These are phyloP conservation scores for Aspergillus luchuensis DNA, from an alignment of 2,329 filamentous ascomycete species.

Conservation along the genomic window DNA sequence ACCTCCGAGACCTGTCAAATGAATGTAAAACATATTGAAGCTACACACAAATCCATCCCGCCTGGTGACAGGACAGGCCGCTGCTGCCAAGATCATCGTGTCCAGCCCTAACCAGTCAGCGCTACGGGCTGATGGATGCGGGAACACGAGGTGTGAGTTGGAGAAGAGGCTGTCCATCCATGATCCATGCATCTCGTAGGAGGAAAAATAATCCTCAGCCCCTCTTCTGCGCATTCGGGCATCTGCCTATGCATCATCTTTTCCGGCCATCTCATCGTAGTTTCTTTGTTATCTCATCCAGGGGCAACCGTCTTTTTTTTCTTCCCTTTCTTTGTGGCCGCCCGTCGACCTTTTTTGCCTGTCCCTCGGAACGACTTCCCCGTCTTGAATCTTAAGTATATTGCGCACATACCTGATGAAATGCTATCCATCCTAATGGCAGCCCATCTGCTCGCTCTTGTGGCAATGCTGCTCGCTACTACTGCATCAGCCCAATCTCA, in stretches of 20 bases:
- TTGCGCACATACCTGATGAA: neutral
- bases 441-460: neutral
- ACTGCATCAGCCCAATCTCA: neutral
- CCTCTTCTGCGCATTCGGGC: neutral
- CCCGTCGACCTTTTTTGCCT: neutral
- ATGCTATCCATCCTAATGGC: neutral
- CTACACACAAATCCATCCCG: neutral
- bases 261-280: neutral
- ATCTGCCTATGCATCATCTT: too few species aligned
- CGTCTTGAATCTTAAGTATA: neutral
- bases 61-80: neutral
- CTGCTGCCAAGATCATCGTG: neutral
- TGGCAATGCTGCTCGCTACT: neutral
- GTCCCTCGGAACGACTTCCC: neutral
- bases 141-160: constrained; percentile 6
- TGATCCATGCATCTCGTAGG: too few species aligned
- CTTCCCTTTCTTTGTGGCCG: neutral
- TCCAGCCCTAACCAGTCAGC: constrained; percentile 9
- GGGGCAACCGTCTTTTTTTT: too few species aligned
- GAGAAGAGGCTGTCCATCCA: neutral
- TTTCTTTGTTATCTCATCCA: neutral
- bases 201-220: neutral
- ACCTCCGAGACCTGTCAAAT: neutral
- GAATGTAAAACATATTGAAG: neutral
- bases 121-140: neutral